A percentile compares a stretch with the other conserved stretches of the same genome.
Evolutionary conservation across 495 filamentous ascomycete species (phyloP).

Genomic region (Lasiosphaeria hispida): DNA sequence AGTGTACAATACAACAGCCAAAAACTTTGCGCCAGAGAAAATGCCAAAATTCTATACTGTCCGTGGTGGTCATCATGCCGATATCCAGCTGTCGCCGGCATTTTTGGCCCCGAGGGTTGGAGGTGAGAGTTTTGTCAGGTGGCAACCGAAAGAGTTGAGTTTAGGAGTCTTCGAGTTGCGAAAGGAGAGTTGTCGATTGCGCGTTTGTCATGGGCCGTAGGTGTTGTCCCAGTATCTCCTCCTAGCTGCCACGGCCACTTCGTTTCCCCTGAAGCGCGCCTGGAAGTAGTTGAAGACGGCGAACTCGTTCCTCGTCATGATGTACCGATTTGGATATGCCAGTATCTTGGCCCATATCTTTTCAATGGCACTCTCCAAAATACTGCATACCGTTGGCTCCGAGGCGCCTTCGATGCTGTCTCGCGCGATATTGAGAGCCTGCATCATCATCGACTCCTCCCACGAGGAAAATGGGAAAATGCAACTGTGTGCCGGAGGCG

Average conservation of each 20-base stretch:
- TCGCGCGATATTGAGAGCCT: constrained; percentile 66
- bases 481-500: too few relatives aligned
- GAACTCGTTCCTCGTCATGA: constrained; percentile 70
- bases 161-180: too few relatives aligned
- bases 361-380: constrained; percentile 56
- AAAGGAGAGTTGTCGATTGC: too few relatives aligned
- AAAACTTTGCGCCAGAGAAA: too few relatives aligned
- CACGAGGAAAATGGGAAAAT: not conserved
- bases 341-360: constrained; percentile 63
- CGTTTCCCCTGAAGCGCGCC: constrained; percentile 48
- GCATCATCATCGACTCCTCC: constrained; percentile 38
- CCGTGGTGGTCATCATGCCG: too few relatives aligned
- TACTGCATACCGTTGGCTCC: constrained; percentile 49
- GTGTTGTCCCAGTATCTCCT: constrained; percentile 49
- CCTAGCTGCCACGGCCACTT: constrained; percentile 42
- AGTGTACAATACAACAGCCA: too few relatives aligned
- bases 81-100: too few relatives aligned
- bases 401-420: constrained; percentile 57
- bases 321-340: constrained; percentile 57
- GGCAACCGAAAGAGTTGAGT: too few relatives aligned
- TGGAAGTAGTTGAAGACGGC: constrained; percentile 77
- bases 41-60: too few relatives aligned
- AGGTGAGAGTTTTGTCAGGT: too few relatives aligned
- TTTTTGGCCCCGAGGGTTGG: too few relatives aligned
- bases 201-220: not conserved